Base-by-base conservation (phyloP, 331 rosid species). In the Telfairia occidentalis region DNA sequence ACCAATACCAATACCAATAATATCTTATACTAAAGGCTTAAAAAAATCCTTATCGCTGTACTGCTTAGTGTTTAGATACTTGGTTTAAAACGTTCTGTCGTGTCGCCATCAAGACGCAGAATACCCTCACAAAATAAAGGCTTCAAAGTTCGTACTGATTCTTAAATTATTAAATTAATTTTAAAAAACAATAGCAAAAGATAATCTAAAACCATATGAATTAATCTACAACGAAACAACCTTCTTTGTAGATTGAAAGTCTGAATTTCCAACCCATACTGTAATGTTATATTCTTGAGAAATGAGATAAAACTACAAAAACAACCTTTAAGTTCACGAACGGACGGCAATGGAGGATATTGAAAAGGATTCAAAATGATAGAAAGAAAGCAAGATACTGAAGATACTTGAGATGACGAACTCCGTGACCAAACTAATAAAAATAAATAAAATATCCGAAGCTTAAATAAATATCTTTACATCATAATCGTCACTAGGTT, bases 31-130 rank as follows among this genome's bases (percentile, higher is more conserved):
- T 13, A 69, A 42, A 43, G 38, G 8, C 74, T 69, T 66, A 21
- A 11, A 38, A 29, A 40, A 40, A 21, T 23, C 35, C 7, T 66
- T 8, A 9, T 7, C 34, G 40, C 73, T 30, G 32, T 32, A 28
- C 69, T 66, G 67, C 57, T 76, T 67, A 80, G 72, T 67, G 77
- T 58, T 76, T 61, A 85, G 74, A 61, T 80, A 50, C 78, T 77
- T 79, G 81, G 78, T 75, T 78, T 73, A 81, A 71, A 83, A 24
- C 73, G 75, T 78, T 81, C 26, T 81, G 80, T 79, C 78, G 67
- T 82, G 87, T 82, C 80, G 76, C 76, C 52, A 83, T 77, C 53
- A 26, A 67, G 78, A 77, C 46, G 76, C 71, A 76, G 55, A 72
- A 78, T 71, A 79, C 48, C 52, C 42, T 32, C n/a, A 26, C n/a